Conservation (phyloP, 192 early-diverging fungal species). For the Coemansia umbellata region DNA sequence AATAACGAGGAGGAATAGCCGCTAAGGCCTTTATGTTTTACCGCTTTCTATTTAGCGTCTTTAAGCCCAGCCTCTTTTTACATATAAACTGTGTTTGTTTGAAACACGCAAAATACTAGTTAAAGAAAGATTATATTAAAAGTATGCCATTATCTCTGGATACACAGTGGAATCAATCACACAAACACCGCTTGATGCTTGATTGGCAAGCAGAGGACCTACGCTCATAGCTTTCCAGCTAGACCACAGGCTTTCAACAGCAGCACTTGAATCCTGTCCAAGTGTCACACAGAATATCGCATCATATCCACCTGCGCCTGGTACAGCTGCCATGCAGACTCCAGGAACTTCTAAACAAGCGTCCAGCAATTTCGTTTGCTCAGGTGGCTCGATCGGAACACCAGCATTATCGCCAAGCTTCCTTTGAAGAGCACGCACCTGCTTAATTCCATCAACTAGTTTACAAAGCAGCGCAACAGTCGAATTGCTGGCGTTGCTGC, state of each 20-base stretch:
- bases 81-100: no score
- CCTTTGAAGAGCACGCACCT: constrained; percentile 64
- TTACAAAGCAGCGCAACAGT: constrained; percentile 49
- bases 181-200: constrained; percentile 57
- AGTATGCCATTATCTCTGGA: constrained; percentile 12
- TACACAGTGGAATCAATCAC: constrained; percentile 13
- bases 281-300: constrained; percentile 89
- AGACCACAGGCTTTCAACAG: constrained; percentile 61
- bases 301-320: constrained; percentile 97
- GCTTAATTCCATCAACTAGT: constrained; percentile 42
- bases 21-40: not conserved
- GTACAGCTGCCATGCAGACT: constrained; percentile 89
- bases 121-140: not conserved
- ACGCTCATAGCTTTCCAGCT: constrained; percentile 76
- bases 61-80: no score
- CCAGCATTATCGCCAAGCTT: constrained; percentile 66
- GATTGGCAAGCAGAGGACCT: constrained; percentile 71
- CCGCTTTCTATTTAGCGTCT: no score
- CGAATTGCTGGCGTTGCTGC: not conserved
- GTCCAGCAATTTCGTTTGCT: constrained; percentile 85
- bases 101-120: no score
- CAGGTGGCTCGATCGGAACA: constrained; percentile 86
- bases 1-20: constrained; percentile 18
- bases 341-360: constrained; percentile 75
- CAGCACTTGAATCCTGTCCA: constrained; percentile 46